Percentiles rank a stretch among this genome's conserved stretches.
Evolutionary conservation across 2,329 filamentous ascomycete species (phyloP).

Genomic region (Talaromyces sp.): DNA sequence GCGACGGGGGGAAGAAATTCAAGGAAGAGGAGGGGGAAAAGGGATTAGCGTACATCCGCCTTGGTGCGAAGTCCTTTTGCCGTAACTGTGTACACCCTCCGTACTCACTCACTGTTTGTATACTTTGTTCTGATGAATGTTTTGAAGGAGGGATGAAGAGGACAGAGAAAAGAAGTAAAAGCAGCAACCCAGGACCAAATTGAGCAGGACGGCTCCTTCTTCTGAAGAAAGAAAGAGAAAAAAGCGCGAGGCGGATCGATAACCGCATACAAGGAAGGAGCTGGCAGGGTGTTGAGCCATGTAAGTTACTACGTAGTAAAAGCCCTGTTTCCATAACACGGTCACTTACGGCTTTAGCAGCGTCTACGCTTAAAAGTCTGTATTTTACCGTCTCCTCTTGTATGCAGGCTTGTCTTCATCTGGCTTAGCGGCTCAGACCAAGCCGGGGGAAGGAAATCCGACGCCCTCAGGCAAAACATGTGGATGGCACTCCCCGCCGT

Average conservation of each 20-base stretch:
- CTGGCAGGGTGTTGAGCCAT: not conserved
- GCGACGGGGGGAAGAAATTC: not conserved
- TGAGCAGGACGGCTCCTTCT: not conserved
- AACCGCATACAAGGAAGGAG: not conserved
- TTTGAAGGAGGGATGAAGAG: not conserved
- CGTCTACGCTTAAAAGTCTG: not conserved
- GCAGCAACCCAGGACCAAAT: not conserved
- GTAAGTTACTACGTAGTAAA: no score
- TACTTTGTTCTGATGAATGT: not conserved
- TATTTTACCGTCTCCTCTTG: not conserved
- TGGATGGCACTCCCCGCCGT: not conserved
- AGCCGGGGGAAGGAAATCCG: not conserved
- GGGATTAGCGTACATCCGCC: not conserved
- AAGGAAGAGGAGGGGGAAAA: constrained; percentile 4
- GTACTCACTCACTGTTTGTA: not conserved
- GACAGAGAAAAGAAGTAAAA: not conserved
- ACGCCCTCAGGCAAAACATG: not conserved
- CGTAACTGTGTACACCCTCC: not conserved
- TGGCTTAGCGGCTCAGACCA: not conserved
- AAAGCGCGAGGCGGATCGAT: not conserved
- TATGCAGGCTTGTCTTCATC: not conserved
- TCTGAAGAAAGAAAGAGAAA: not conserved
- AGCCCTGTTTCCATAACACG: not conserved
- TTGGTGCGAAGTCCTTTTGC: not conserved
- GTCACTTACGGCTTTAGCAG: no score